Percentiles rank a stretch among this genome's conserved stretches.
These are phyloP conservation scores for Claviceps sorghi DNA, from an alignment of 2,329 filamentous ascomycete genomes.

Conservation along the genomic window DNA sequence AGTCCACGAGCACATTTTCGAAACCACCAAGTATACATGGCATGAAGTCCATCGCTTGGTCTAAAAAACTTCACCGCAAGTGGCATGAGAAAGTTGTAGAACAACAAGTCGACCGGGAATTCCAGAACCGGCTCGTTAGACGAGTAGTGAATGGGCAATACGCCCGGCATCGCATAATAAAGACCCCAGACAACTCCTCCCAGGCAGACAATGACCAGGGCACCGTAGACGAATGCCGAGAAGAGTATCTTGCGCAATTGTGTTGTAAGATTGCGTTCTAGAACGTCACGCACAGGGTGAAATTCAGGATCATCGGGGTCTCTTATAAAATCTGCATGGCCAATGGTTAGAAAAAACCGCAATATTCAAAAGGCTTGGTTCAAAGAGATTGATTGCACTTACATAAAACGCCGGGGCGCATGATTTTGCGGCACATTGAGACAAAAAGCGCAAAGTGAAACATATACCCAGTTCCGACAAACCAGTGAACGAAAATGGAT, in stretches of 20 bases:
- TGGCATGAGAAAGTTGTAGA: constrained; percentile 95
- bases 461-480: constrained; percentile 97
- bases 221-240: constrained; percentile 89
- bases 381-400: constrained; percentile 24
- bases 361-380: background rate
- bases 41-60: constrained; percentile 69
- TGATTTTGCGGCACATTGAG: constrained; percentile 96
- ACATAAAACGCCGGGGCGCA: constrained; percentile 88
- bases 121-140: constrained; percentile 85
- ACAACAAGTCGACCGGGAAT: constrained; percentile 84
- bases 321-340: constrained; percentile 66
- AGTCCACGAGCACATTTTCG: constrained; percentile 66
- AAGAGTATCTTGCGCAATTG: constrained; percentile 94
- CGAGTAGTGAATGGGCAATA: constrained; percentile 87
- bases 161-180: constrained; percentile 46
- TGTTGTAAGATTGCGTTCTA: constrained; percentile 82
- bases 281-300: constrained; percentile 89
- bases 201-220: constrained; percentile 79
- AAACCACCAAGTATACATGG: constrained; percentile 95
- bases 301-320: constrained; percentile 98
- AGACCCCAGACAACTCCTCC: constrained; percentile 95
- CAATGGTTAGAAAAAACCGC: background rate
- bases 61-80: constrained; percentile 71
- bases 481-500: constrained; percentile 96
- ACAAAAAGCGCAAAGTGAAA: constrained; percentile 98